Conservation (phyloP, 2,329 filamentous ascomycete species). For the Diaporthe caulivora region DNA sequence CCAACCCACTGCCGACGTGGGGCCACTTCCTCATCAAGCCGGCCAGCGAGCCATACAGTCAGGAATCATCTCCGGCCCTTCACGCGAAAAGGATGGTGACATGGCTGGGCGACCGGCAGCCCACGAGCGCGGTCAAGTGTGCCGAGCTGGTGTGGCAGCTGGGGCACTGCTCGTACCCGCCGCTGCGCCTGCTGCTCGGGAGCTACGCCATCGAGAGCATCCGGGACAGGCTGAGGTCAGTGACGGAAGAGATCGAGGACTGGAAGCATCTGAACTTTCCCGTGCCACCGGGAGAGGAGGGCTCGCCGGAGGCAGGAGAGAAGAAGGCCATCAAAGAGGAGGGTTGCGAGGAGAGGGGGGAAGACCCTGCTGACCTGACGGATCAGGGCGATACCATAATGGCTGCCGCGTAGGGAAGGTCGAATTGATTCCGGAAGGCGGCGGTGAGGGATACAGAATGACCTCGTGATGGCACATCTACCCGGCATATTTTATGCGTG, state of each 20-base stretch:
- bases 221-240: conserved; percentile 85
- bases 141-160: conserved; percentile 95
- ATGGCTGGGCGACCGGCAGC: conserved; percentile 93
- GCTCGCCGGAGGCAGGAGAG: conserved; percentile 43
- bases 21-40: conserved; percentile 93
- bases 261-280: conserved; percentile 89
- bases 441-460: neutral
- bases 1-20: conserved; percentile 79
- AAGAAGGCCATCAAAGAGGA: conserved; percentile 48
- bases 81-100: conserved; percentile 93
- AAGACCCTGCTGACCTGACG: conserved; percentile 35
- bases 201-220: conserved; percentile 98
- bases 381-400: conserved; percentile 40
- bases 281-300: conserved; percentile 52
- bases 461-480: neutral
- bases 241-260: conserved; percentile 95
- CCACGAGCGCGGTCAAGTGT: conserved; percentile 91
- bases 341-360: conserved; percentile 46
- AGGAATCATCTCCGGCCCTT: conserved; percentile 82
- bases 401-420: conserved; percentile 26
- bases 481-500: too few relatives aligned
- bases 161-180: conserved; percentile 94
- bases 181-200: conserved; percentile 85
- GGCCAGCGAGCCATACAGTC: conserved; percentile 83
- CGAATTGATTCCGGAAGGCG: neutral